A percentile compares a stretch with the other conserved stretches of the same genome.
Evolutionary conservation across 1,284 basidiomycete genomes (phyloP).

Genomic region (Cutaneotrichosporon daszewskae): DNA sequence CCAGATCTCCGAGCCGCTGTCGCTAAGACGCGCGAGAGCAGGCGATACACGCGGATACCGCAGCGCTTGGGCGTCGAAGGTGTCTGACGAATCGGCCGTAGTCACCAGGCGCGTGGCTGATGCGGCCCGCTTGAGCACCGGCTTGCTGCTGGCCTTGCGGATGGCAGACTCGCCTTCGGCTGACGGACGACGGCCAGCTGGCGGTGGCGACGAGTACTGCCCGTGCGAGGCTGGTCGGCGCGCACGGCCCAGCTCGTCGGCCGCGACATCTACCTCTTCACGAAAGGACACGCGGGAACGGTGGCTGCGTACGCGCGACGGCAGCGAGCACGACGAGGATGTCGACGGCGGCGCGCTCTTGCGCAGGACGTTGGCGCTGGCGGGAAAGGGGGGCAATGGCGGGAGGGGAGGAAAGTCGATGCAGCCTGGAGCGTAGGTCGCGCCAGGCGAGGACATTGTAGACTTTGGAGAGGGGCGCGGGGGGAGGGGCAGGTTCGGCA

Average conservation of each 20-base stretch:
- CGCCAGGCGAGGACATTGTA: neutral
- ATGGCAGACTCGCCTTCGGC: constrained; percentile 3
- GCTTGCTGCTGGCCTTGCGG: neutral
- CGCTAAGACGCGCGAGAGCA: constrained; percentile 19
- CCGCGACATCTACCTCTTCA: constrained; percentile 12
- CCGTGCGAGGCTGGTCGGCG: constrained; percentile 1
- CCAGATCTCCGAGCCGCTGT: constrained; percentile 5
- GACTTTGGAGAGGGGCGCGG: neutral
- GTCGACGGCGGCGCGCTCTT: constrained; percentile 8
- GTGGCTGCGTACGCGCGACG: neutral
- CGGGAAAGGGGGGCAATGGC: constrained; percentile 9
- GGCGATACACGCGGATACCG: constrained; percentile 21
- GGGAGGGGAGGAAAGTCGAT: constrained; percentile 16
- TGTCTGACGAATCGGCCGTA: constrained; percentile 11
- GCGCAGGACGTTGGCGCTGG: constrained; percentile 2
- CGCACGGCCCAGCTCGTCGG: neutral
- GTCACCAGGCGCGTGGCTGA: neutral
- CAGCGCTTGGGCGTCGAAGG: constrained; percentile 17
- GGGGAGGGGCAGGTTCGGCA: neutral
- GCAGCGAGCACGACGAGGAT: neutral
- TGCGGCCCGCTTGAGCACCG: neutral
- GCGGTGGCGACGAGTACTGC: neutral
- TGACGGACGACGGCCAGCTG: constrained; percentile 2
- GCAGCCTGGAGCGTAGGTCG: neutral
- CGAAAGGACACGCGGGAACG: constrained; percentile 17